Base-by-base conservation (phyloP, 352 stramenopile genomes). In the Pythium diclinum region DNA sequence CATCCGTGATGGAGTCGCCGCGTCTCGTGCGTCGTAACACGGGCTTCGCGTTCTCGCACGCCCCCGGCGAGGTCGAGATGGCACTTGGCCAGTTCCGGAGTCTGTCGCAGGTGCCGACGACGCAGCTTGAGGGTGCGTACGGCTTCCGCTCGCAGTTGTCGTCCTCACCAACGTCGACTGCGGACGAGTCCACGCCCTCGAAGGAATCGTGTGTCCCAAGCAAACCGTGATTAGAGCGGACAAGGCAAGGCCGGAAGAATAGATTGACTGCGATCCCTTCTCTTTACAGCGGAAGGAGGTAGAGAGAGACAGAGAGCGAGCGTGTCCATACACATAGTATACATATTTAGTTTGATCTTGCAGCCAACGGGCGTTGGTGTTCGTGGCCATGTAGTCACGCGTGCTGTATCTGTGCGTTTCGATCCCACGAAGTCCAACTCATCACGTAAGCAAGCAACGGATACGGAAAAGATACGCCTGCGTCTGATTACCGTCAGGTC, bases 31-130 rank as follows among this genome's bases (percentile, higher is more conserved):
- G 87, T n/a, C 79, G 78, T 44, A 91, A 92, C 59, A 94, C 87
- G 14, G 87, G 87, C 34, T 96, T 96, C 72, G 87, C 87, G 3
- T 96, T 94, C 70, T 96, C 87, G 40, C 78, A 94, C 54, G 88
- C 61, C 42, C 78, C 87, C 33, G 83, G 84, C 28, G 85, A 94
- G 53, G 78, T 75, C 19, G 82, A 91, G 30, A 92, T 94, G 83
- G 84, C 76, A 25, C 44, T 94, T 55, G 65, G 68, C 13, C 67
- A 75, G 3, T 83, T 78, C 54, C 76, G 65, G 23, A 77, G 34
- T 46, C 68, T 75, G 48, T 83, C 75, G 13, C 66, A 81, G 46
- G 59, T 73, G 8, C 72, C 76, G 5, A 40, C 75, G 10, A 44
- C 62, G 62, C 68, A 73, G 34, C 14, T 73, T 11, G 61, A 70